phyloP scores from a whole-genome alignment of 139 green algal species.

The Chlorella sorokiniana region DNA sequence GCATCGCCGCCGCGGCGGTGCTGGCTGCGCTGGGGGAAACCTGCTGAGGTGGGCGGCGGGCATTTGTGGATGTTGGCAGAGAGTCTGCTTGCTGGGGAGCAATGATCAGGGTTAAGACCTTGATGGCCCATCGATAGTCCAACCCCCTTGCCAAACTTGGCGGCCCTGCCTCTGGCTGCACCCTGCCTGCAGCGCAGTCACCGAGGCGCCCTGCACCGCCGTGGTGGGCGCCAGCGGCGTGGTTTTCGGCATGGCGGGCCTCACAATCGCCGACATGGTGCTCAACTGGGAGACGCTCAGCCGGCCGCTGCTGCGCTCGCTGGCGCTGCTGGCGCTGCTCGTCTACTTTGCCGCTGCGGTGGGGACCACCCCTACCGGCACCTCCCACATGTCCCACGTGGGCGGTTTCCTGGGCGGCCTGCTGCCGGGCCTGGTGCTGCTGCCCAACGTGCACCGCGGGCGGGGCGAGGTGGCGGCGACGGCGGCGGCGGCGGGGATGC shows the following conservation, averaged over 20 bases:
- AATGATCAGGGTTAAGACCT: too few species aligned
- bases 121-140: too few species aligned
- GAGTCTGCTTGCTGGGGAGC: too few species aligned
- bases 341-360: slow-evolving; percentile 59
- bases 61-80: too few species aligned
- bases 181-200: slow-evolving; percentile 45
- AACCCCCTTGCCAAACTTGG: too few species aligned
- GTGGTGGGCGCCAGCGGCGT: slow-evolving; percentile 71
- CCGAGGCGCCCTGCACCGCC: slow-evolving; percentile 65
- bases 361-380: slow-evolving; percentile 36
- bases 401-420: slow-evolving; percentile 74
- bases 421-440: slow-evolving; percentile 65
- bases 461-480: slow-evolving; percentile 46
- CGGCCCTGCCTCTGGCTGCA: background rate
- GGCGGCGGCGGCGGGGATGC: slow-evolving; percentile 13
- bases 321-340: slow-evolving; percentile 56
- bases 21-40: slow-evolving; percentile 43
- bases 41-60: slow-evolving; percentile 32
- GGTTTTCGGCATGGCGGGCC: slow-evolving; percentile 77
- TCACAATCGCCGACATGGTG: slow-evolving; percentile 62
- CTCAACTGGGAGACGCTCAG: slow-evolving; percentile 65
- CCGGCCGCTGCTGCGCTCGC: slow-evolving; percentile 54
- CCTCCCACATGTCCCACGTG: slow-evolving; percentile 69
- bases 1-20: slow-evolving; percentile 39
- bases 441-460: slow-evolving; percentile 65